Evolutionary conservation across 1,284 basidiomycete genomes (phyloP), one percentile per base, ranked within the genome.

Genomic region (Rhodotorula sp.): DNA sequence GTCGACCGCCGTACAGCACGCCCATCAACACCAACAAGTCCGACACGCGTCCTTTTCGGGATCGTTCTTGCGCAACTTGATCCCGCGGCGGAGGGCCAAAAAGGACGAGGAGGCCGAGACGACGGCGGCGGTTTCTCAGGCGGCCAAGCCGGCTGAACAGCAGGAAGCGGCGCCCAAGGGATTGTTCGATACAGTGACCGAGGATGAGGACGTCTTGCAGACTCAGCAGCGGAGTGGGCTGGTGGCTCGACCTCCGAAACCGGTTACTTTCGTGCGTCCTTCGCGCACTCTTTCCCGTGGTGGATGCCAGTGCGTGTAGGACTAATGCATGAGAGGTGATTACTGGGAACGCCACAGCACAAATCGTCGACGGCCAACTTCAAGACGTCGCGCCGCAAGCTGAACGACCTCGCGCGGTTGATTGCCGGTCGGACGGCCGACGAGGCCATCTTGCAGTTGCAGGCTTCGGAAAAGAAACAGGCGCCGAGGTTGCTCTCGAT

Each of bases 371-470:
- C 95, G 0, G 88, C 89, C 6, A 87, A 87, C 78, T 95, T 97
- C 85, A 95, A 93, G 80, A 93, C 95, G 60, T 95, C 92, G 15
- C 91, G 90, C 75, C 87, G 93, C 68, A 98, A 98, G 82, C 84
- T 97, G 64, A 94, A 95, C 81, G 86, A 89, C 83, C 84, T 99
- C 55, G 89, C 90, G 12, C 85, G 87, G 66, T 92, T 97, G 81
- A 92, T 98, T 75, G 85, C 90, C 15, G 89, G 91, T 22, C 89
- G 92, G 77, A 92, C 93, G 20, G 88, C 95, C 69, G 94, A 97
- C 82, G 88, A 90, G 79, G 95, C 95, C 37, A 95, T 99, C 78
- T 83, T 98, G 63, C 95, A 99, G 80, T 95, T 98, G 90, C 87
- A 91, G 74, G 67, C 68, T 14, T 71, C 71, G 5, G 67, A 66